These are phyloP conservation scores for Mimosa bimucronata DNA, from an alignment of 306 rosid genomes.

Conservation along the genomic window DNA sequence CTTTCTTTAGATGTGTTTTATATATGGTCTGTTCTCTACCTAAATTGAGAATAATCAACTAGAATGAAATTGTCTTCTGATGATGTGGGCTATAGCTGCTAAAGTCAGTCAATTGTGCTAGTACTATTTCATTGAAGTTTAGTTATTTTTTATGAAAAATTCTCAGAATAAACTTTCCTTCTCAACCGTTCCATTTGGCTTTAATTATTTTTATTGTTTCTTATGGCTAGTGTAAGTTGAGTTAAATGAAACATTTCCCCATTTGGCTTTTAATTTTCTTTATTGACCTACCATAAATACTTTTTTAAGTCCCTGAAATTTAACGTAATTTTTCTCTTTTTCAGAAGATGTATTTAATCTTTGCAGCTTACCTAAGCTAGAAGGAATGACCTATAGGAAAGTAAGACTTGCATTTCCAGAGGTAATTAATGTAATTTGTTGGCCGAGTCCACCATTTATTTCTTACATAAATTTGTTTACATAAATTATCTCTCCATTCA, in stretches of 20 bases:
- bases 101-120: slow-evolving; percentile 23
- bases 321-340: slow-evolving; percentile 39
- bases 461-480: slow-evolving; percentile 27
- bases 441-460: slow-evolving; percentile 13
- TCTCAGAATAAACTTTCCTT: slow-evolving; percentile 5
- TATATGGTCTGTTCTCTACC: slow-evolving; percentile 27
- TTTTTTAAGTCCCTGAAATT: slow-evolving; percentile 27
- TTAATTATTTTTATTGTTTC: slow-evolving; percentile 17
- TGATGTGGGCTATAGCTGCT: slow-evolving; percentile 2
- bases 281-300: slow-evolving; percentile 44
- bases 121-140: not conserved
- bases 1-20: not conserved
- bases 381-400: slow-evolving; percentile 71
- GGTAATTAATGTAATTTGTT: slow-evolving; percentile 52
- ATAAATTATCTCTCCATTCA: slow-evolving; percentile 33
- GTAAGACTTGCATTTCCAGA: slow-evolving; percentile 67
- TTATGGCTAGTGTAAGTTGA: not conserved
- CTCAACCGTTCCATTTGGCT: slow-evolving; percentile 9
- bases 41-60: slow-evolving; percentile 16
- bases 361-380: slow-evolving; percentile 64
- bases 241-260: slow-evolving; percentile 11
- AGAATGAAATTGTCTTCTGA: slow-evolving; percentile 8
- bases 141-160: slow-evolving; percentile 13
- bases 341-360: slow-evolving; percentile 96
- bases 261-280: slow-evolving; percentile 41